Evolutionary conservation across 2,329 filamentous ascomycete genomes (phyloP).

Genomic region (Phyllosticta paracitricarpa): DNA sequence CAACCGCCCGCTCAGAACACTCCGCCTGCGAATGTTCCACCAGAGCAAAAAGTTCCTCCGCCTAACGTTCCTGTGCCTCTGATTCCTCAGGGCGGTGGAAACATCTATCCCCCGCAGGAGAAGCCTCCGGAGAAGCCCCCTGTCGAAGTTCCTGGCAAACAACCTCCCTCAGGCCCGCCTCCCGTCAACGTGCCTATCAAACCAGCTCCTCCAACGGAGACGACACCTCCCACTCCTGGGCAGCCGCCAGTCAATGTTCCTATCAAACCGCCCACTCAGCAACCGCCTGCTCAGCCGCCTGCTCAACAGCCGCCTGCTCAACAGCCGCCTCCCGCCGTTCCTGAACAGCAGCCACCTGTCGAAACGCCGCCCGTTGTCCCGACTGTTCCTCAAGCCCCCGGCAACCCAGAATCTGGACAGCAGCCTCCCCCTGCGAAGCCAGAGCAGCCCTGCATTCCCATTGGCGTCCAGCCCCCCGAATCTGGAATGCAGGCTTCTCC

Average conservation of each 20-base stretch:
- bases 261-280: neutral
- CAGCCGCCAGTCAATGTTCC: neutral
- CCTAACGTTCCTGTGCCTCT: neutral
- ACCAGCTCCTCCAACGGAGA: no score
- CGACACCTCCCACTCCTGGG: neutral
- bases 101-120: neutral
- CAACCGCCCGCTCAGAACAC: neutral
- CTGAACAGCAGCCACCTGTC: neutral
- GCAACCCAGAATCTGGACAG: no score
- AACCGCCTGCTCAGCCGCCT: no score
- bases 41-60: neutral
- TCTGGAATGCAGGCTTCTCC: no score
- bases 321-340: no score
- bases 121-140: neutral
- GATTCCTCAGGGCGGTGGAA: neutral
- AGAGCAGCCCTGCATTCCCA: no score
- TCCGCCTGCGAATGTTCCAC: neutral
- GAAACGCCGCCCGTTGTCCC: neutral
- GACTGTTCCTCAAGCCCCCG: no score
- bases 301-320: neutral
- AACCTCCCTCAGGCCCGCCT: no score
- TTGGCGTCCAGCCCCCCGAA: no score
- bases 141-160: neutral
- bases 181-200: no score
- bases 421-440: neutral